These are phyloP conservation scores for Protomyces pachydermus DNA, from an alignment of 1,139 yeast species.

Conservation along the genomic window DNA sequence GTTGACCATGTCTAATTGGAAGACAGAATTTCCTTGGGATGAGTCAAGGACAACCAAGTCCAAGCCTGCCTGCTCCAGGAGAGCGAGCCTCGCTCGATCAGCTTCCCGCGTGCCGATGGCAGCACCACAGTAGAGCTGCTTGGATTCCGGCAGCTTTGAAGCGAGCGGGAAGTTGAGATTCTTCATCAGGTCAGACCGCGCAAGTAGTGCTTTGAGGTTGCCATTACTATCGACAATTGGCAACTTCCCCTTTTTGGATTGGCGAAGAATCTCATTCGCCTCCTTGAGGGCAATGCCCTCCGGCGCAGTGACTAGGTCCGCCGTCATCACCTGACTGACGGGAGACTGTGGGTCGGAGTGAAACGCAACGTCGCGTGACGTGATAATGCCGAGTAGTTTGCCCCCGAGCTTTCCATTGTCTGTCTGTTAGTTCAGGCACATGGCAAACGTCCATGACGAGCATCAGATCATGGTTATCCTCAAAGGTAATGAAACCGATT, in stretches of 20 bases:
- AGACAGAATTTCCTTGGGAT: constrained; percentile 93
- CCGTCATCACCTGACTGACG: constrained; percentile 83
- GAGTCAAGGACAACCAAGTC: constrained; percentile 95
- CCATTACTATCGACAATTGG: constrained; percentile 80
- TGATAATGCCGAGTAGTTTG: constrained; percentile 87
- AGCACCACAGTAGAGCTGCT: constrained; percentile 98
- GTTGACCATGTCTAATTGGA: constrained; percentile 88
- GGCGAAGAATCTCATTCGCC: constrained; percentile 85
- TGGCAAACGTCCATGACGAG: constrained; percentile 1
- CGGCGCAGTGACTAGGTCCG: constrained; percentile 74
- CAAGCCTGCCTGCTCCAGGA: constrained; percentile 91
- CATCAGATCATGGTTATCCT: constrained; percentile 48
- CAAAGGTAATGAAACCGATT: constrained; percentile 91
- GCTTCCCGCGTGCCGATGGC: constrained; percentile 91
- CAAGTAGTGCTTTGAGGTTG: constrained; percentile 77
- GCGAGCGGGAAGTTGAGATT: constrained; percentile 91
- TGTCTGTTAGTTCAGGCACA: constrained; percentile 37
- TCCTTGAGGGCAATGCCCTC: constrained; percentile 69
- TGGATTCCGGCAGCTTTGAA: constrained; percentile 84
- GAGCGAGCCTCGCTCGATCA: constrained; percentile 75
- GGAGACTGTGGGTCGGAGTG: constrained; percentile 62
- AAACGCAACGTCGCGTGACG: constrained; percentile 96
- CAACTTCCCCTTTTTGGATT: constrained; percentile 94
- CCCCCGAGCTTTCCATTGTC: constrained; percentile 84
- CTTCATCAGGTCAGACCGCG: constrained; percentile 95